Conservation (phyloP, 225 moss, liverwort and hornwort genomes). For the Physcomitrellopsis africana region DNA sequence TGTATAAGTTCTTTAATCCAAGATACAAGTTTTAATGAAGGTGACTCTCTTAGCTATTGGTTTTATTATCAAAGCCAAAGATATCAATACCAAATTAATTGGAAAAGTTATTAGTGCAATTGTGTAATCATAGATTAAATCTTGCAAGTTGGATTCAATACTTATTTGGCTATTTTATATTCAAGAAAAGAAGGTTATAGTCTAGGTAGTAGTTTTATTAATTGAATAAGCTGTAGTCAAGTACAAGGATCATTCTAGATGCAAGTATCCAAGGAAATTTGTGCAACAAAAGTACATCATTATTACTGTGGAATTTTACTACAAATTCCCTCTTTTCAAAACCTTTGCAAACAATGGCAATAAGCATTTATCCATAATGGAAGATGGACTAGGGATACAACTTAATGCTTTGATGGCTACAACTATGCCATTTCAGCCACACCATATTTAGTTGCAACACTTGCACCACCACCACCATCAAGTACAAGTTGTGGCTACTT, state of each 20-base stretch:
- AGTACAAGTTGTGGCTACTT: conserved; percentile 29
- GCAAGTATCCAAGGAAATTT: conserved; percentile 89
- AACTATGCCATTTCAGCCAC: conserved; percentile 59
- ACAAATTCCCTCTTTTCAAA: conserved; percentile 89
- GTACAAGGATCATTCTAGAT: conserved; percentile 91
- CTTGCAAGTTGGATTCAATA: conserved; percentile 73
- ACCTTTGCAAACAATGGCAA: conserved; percentile 70
- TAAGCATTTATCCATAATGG: conserved; percentile 38
- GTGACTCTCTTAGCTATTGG: conserved; percentile 88
- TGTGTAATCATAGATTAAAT: conserved; percentile 93
- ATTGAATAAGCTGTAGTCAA: conserved; percentile 89
- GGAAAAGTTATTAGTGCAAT: conserved; percentile 92
- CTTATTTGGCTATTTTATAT: conserved; percentile 88
- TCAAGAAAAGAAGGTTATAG: conserved; percentile 86
- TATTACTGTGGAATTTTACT: conserved; percentile 89
- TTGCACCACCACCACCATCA: conserved; percentile 69
- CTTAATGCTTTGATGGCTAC: conserved; percentile 22
- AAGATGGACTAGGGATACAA: conserved; percentile 31
- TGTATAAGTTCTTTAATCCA: too few species aligned
- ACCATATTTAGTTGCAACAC: conserved; percentile 89
- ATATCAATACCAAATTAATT: conserved; percentile 84
- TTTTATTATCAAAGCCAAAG: conserved; percentile 87
- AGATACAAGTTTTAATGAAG: conserved; percentile 87
- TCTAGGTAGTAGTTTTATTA: conserved; percentile 74
- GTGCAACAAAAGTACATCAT: conserved; percentile 89